These are phyloP conservation scores for Alternaria angustiovoidea DNA, from an alignment of 2,329 filamentous ascomycete genomes.

Conservation along the genomic window DNA sequence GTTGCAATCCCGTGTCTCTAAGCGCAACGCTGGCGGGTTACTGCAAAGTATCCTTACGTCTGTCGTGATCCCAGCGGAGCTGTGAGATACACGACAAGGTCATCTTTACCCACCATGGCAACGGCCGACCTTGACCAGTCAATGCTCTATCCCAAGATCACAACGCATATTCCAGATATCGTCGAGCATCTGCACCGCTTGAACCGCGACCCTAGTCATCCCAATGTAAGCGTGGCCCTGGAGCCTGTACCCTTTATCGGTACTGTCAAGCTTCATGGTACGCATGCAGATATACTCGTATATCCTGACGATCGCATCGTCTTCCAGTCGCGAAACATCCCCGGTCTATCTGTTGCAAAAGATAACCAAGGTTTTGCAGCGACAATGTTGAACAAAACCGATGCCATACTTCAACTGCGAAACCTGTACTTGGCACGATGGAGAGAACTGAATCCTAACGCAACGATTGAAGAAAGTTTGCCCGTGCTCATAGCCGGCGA, in stretches of 20 bases:
- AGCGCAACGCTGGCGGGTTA: neutral
- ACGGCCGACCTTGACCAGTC: conserved; percentile 18
- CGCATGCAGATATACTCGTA: conserved; percentile 44
- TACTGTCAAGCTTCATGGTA: conserved; percentile 46
- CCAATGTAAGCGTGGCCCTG: conserved; percentile 9
- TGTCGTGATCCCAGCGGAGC: neutral
- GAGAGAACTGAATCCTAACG: conserved; percentile 24
- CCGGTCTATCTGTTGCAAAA: conserved; percentile 22
- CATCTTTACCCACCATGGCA: conserved; percentile 16
- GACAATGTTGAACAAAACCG: conserved; percentile 26
- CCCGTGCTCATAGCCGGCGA: conserved; percentile 42
- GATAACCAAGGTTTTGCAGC: conserved; percentile 39
- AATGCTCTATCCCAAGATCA: conserved; percentile 43
- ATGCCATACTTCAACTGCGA: conserved; percentile 26
- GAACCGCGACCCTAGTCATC: conserved; percentile 9
- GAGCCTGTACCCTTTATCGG: conserved; percentile 33
- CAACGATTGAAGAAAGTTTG: conserved; percentile 2
- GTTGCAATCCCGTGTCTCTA: neutral
- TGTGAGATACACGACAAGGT: neutral
- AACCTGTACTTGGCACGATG: conserved; percentile 29
- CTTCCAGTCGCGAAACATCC: conserved; percentile 38
- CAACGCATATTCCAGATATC: conserved; percentile 30
- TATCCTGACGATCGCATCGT: conserved; percentile 27
- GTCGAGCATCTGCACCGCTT: conserved; percentile 26
- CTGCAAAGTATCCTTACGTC: no score